These are phyloP conservation scores for Naganishia albida DNA, from an alignment of 1,284 basidiomycete species.

Conservation along the genomic window DNA sequence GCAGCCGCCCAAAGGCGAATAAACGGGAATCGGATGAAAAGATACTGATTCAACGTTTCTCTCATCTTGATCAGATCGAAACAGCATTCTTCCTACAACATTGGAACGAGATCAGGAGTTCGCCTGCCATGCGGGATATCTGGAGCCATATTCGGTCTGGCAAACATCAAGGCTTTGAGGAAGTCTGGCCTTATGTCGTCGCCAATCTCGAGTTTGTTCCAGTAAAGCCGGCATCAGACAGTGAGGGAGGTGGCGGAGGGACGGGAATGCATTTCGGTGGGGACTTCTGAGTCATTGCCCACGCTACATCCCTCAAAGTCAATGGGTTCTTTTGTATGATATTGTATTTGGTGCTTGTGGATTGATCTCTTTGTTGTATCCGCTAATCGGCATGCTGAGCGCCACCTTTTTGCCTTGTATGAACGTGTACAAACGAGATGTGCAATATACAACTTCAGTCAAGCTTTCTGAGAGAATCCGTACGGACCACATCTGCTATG, in stretches of 20 bases:
- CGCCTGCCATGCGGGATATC: constrained; percentile 75
- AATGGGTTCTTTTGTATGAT: neutral
- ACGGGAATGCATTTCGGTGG: neutral
- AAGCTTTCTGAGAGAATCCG: too few relatives aligned
- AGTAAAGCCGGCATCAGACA: neutral
- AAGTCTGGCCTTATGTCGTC: constrained; percentile 38
- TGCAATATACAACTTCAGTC: too few relatives aligned
- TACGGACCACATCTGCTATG: too few relatives aligned
- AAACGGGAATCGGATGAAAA: too few relatives aligned
- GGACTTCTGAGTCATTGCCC: neutral
- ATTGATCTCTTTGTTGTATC: too few relatives aligned
- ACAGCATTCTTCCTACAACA: constrained; percentile 74
- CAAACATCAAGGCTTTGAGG: constrained; percentile 72
- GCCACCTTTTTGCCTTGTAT: too few relatives aligned
- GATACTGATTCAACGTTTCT: neutral
- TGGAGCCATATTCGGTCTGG: constrained; percentile 79
- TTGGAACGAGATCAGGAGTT: constrained; percentile 77
- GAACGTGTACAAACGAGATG: too few relatives aligned
- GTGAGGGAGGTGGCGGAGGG: neutral
- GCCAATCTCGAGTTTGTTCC: constrained; percentile 27
- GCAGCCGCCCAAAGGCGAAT: too few relatives aligned
- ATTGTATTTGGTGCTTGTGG: neutral
- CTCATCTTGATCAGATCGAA: constrained; percentile 62
- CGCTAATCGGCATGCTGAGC: too few relatives aligned
- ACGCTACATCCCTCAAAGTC: neutral